phyloP scores from a whole-genome alignment of 2,329 filamentous ascomycete genomes.

The Alternaria ethzedia region DNA sequence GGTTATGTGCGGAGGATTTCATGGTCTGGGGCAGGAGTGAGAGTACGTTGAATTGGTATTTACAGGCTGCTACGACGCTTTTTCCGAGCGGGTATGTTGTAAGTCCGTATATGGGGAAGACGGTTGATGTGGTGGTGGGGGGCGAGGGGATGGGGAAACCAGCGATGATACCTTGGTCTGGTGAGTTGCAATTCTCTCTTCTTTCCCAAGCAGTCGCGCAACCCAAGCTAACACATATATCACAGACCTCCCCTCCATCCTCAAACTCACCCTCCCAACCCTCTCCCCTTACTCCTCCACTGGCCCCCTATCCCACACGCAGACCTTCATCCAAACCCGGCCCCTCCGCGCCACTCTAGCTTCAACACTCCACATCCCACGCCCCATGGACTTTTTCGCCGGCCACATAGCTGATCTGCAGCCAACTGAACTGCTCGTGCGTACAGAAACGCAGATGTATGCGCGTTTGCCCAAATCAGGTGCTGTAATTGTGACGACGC shows the following conservation, averaged over 20 bases:
- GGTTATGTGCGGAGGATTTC: conserved; percentile 60
- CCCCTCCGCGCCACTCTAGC: conserved; percentile 44
- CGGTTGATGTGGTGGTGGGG: conserved; percentile 55
- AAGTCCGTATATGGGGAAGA: conserved; percentile 56
- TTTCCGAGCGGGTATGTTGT: conserved; percentile 62
- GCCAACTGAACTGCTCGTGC: conserved; percentile 53
- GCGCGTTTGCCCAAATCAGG: conserved; percentile 52
- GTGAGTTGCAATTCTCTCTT: conserved; percentile 47
- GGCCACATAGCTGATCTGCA: conserved; percentile 32
- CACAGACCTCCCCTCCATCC: conserved; percentile 24
- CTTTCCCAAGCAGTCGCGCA: too few relatives aligned
- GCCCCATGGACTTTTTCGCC: conserved; percentile 45
- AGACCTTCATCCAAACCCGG: conserved; percentile 59
- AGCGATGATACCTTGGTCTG: conserved; percentile 59
- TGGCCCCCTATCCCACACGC: conserved; percentile 42
- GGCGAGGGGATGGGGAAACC: conserved; percentile 45
- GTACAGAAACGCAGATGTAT: conserved; percentile 60
- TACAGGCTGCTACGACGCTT: conserved; percentile 59
- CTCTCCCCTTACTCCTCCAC: conserved; percentile 49
- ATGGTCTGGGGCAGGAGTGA: conserved; percentile 55
- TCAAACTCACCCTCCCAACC: conserved; percentile 4
- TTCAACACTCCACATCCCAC: conserved; percentile 55
- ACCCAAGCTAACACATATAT: not conserved
- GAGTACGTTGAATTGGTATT: conserved; percentile 55
- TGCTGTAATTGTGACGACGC: conserved; percentile 58